Evolutionary conservation across 2,329 filamentous ascomycete genomes (phyloP).

Genomic region (Ophiocordyceps camponoti-leonardi): DNA sequence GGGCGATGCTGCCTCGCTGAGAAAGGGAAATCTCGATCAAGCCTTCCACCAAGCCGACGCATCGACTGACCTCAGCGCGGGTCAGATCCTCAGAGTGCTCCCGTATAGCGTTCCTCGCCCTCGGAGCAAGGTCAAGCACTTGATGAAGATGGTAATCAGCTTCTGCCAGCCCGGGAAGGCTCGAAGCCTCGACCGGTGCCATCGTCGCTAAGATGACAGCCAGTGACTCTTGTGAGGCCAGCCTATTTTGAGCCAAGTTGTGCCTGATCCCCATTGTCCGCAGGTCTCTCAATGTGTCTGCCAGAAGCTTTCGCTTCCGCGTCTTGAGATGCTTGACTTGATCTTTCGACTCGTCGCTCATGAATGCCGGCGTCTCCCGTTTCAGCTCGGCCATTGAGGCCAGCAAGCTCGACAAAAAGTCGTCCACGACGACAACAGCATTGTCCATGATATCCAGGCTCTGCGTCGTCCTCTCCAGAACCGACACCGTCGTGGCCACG

Average conservation of each 20-base stretch:
- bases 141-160: constrained; percentile 66
- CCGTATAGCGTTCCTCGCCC: constrained; percentile 46
- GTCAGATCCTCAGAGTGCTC: constrained; percentile 78
- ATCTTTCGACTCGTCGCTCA: constrained; percentile 77
- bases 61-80: constrained; percentile 59
- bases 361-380: constrained; percentile 62
- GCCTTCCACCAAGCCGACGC: constrained; percentile 74
- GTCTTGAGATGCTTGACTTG: constrained; percentile 77
- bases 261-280: constrained; percentile 79
- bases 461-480: constrained; percentile 51
- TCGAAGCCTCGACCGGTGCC: constrained; percentile 18
- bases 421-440: constrained; percentile 40
- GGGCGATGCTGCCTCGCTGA: constrained; percentile 37
- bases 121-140: constrained; percentile 54
- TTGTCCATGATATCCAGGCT: constrained; percentile 34
- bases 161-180: constrained; percentile 9
- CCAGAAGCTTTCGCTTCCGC: constrained; percentile 77
- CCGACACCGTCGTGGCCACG: constrained; percentile 47
- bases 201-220: constrained; percentile 50
- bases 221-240: constrained; percentile 57
- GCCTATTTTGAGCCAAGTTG: constrained; percentile 58
- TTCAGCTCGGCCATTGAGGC: constrained; percentile 56
- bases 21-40: constrained; percentile 48
- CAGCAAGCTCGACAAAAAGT: constrained; percentile 52
- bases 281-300: constrained; percentile 68